Evolutionary conservation across 257 asterid genomes (phyloP).

Genomic region (Nicotiana obtusifolia): DNA sequence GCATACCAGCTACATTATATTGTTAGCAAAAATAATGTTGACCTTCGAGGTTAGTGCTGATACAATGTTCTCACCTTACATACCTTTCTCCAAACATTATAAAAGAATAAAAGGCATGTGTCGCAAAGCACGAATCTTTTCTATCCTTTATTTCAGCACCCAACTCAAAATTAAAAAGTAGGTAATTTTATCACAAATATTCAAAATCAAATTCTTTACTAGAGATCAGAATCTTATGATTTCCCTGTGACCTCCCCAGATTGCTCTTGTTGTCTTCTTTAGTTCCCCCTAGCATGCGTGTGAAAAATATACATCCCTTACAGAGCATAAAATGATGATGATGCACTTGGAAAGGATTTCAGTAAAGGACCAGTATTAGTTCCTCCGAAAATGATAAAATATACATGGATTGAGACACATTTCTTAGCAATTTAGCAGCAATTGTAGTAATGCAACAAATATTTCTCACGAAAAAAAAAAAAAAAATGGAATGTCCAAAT

Average conservation of each 20-base stretch:
- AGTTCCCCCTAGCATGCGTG: background rate
- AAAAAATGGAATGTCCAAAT: background rate
- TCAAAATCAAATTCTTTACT: background rate
- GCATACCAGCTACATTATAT: background rate
- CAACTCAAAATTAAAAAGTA: background rate
- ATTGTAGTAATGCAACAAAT: background rate
- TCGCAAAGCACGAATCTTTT: background rate
- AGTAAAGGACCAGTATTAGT: background rate
- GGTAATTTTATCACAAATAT: background rate
- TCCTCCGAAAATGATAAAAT: background rate
- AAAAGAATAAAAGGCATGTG: background rate
- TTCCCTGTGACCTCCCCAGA: background rate
- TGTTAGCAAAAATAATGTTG: background rate
- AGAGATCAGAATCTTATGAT: background rate
- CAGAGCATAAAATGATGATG: background rate
- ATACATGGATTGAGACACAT: background rate
- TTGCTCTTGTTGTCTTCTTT: background rate
- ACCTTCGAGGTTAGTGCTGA: background rate
- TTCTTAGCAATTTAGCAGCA: background rate
- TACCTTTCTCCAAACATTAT: background rate
- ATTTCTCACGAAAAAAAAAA: background rate
- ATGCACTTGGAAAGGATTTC: background rate
- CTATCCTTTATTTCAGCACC: background rate
- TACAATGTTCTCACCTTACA: background rate
- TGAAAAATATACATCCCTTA: background rate